A percentile compares a stretch with the other conserved stretches of the same genome.
Evolutionary conservation across 305 asterid species (phyloP).

Genomic region (Plantago coronopus): DNA sequence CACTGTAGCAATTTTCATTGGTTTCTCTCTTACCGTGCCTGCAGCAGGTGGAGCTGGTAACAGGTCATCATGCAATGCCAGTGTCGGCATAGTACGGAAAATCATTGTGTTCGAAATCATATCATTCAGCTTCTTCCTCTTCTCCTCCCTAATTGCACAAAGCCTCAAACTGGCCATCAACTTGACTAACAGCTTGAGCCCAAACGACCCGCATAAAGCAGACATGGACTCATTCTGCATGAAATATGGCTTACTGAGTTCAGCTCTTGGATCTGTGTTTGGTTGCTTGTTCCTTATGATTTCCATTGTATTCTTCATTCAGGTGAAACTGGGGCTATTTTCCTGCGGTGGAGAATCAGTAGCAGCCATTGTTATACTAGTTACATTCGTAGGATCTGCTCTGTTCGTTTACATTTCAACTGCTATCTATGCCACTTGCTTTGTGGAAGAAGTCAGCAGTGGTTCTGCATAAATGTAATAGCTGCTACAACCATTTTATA

Average conservation of each 20-base stretch:
- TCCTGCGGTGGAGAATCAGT: constrained; percentile 78
- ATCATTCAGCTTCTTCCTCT: constrained; percentile 85
- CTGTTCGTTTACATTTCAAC: constrained; percentile 73
- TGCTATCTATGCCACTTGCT: constrained; percentile 51
- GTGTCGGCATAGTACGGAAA: constrained; percentile 57
- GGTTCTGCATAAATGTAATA: no score
- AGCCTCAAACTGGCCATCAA: constrained; percentile 54
- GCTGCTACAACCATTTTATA: no score
- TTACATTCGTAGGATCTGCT: constrained; percentile 40
- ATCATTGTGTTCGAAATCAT: constrained; percentile 76
- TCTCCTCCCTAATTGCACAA: constrained; percentile 83
- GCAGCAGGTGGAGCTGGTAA: no score
- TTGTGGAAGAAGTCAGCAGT: no score
- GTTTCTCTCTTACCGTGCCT: constrained; percentile 48
- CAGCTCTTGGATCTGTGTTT: constrained; percentile 80
- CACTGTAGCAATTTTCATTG: constrained; percentile 83
- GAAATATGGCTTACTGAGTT: constrained; percentile 69
- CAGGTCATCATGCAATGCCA: constrained; percentile 68
- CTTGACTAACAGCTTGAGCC: constrained; percentile 33
- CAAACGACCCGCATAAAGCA: constrained; percentile 45
- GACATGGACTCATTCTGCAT: constrained; percentile 45
- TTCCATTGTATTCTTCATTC: constrained; percentile 73
- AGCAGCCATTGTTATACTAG: constrained; percentile 46
- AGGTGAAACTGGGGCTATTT: constrained; percentile 69
- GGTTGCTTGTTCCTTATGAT: constrained; percentile 85